A percentile compares a stretch with the other conserved stretches of the same genome.
These are phyloP conservation scores for Daphne laureola DNA, from an alignment of 441 rosid species.

Conservation along the genomic window DNA sequence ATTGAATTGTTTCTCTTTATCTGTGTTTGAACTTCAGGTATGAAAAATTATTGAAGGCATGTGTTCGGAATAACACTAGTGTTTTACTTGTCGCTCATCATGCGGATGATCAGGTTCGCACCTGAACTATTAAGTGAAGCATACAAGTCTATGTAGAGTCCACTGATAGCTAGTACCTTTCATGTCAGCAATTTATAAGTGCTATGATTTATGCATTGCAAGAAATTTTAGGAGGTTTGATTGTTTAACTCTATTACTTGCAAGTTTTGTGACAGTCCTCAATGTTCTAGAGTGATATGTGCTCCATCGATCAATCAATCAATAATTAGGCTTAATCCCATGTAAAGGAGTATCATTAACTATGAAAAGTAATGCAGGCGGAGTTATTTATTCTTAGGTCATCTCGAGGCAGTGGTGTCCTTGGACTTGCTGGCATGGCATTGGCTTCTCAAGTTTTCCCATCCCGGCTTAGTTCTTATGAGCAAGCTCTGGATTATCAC, in stretches of 20 bases:
- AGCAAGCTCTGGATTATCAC: slow-evolving; percentile 24
- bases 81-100: slow-evolving; percentile 93
- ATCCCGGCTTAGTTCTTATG: slow-evolving; percentile 19
- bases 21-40: slow-evolving; percentile 43
- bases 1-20: not conserved
- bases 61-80: slow-evolving; percentile 41
- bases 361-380: slow-evolving; percentile 44
- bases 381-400: slow-evolving; percentile 81
- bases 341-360: not conserved
- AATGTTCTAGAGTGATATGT: too few relatives aligned
- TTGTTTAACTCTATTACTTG: too few relatives aligned
- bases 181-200: too few relatives aligned
- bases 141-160: not conserved
- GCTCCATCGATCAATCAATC: too few relatives aligned
- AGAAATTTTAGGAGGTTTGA: too few relatives aligned
- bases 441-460: slow-evolving; percentile 66
- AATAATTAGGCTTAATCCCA: not conserved
- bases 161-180: too few relatives aligned
- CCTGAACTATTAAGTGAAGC: not conserved
- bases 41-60: slow-evolving; percentile 55
- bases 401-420: slow-evolving; percentile 89
- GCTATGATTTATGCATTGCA: too few relatives aligned
- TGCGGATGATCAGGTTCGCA: slow-evolving; percentile 86
- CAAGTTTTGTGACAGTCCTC: too few relatives aligned
- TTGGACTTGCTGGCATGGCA: slow-evolving; percentile 93